Base-by-base conservation (phyloP, 805 yeast genomes). In the Wickerhamiella musiphila region DNA sequence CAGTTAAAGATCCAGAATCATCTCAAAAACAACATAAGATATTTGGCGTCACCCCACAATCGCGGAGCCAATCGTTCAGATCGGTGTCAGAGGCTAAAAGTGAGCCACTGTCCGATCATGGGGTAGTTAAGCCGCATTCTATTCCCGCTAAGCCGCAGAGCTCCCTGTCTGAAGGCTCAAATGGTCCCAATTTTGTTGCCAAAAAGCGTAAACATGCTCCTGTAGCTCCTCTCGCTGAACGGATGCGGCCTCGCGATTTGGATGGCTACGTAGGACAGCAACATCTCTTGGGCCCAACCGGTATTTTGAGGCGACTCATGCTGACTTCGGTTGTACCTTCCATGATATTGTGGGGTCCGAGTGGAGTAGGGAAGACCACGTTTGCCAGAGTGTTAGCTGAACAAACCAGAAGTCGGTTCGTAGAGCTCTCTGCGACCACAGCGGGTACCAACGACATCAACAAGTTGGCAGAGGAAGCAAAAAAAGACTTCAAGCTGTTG, bases 351-450 rank as follows among this genome's bases (percentile, higher is more conserved):
- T 78, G 90, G 78, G 99, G 99, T 0, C 93, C 93, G 1, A 93
- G 95, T 2, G 98, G 98, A 0, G 84, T 82, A 3, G 90, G 62
- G 0, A 90, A 90, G 49, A 90, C 98, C 0, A 76, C 94, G 0
- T 49, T 90, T 18, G 90, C 93, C 0, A 52, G 77, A n/a, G 65
- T 75, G 22, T 54, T 78, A n/a, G 73, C 83, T 0, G 20, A 17
- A 11, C 55, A 60, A n/a, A 56, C 70, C 2, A 58, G 61, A 27
- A 60, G 70, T 28, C 59, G 73, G 28, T 73, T 82, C 48, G 63
- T 78, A 3, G 95, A 84, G 52, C 57, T 83, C 27, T 78, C 93
- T 34, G 96, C 95, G 0, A 79, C 95, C 0, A 66, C 70, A 33
- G 68, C 74, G 28, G 73, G 81, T 0, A 59, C 74, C 0, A 52